Base-by-base conservation (phyloP, 352 stramenopile species). In the Pythium myriotylum region DNA sequence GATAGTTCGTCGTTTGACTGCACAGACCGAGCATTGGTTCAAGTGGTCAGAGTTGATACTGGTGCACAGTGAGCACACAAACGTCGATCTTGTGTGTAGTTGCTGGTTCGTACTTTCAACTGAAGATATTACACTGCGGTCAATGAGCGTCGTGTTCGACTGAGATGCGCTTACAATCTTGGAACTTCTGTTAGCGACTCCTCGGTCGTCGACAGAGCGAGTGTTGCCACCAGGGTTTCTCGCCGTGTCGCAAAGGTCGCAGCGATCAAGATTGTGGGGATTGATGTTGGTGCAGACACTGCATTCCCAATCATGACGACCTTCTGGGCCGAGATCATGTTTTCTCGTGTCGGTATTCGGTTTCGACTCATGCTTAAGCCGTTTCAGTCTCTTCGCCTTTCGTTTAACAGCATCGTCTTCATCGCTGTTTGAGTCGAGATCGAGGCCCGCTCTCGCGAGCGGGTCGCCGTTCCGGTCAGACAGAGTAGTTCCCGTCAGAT, bases 241-340 rank as follows among this genome's bases (percentile, higher is more conserved):
- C 10, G 29, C 29, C 10, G 51, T 59, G 14, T 57, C 37, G 22
- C 60, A 68, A 5, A 68, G 23, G 9, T 62, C 60, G 17, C 60
- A 68, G 46, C 33, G 16, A 14, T n/a, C 37, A 22, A 29, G 20
- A 32, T 60, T 51, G 41, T n/a, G 20, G 14, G 26, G 17, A 29
- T 61, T 61, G 10, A 12, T 13, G 14, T 68, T 35, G 3, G 60
- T 68, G 39, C 60, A 68, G 8, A 68, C 32, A 22, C 43, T 24
- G 45, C 80, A 89, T 40, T 81, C 69, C 52, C 62, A 69, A 10
- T 59, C 55, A 19, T 16, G 20, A 17, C 32, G 22, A 19, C 24
- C 32, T 49, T 20, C 22, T 27, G 45, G 20, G 13, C 29, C 6
- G 13, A 3, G 26, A 17, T 40, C 39, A 4, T 20, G 23, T 10